These are phyloP conservation scores for Fusarium hostae DNA, from an alignment of 2,329 filamentous ascomycete species.

Conservation along the genomic window DNA sequence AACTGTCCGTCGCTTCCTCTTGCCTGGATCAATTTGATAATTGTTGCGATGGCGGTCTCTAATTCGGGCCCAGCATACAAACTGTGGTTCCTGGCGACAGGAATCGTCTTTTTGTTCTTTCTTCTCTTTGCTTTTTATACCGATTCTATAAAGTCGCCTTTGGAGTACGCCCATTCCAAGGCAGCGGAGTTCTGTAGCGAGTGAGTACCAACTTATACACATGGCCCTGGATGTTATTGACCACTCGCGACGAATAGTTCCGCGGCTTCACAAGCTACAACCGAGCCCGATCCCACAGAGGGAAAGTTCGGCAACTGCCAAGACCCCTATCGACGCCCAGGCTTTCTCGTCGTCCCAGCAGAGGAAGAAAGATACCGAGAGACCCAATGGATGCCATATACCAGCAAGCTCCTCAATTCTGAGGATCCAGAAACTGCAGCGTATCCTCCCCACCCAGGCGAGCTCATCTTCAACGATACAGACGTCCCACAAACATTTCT, in stretches of 20 bases:
- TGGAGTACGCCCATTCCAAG: neutral
- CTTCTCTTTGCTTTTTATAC: neutral
- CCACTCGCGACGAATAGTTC: neutral
- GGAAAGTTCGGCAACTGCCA: neutral
- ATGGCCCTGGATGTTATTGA: rapidly evolving
- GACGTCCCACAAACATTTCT: neutral
- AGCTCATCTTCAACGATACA: slow-evolving; percentile 11
- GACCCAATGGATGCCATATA: slow-evolving; percentile 2
- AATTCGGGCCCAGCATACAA: neutral
- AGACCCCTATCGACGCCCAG: neutral
- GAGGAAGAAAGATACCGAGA: neutral
- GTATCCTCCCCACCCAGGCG: neutral
- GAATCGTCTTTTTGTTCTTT: neutral
- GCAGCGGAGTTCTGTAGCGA: neutral
- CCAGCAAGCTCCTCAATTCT: neutral
- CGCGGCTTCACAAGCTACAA: neutral
- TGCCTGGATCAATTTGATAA: too few relatives aligned
- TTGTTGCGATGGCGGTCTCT: too few relatives aligned
- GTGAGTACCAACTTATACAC: rapidly evolving
- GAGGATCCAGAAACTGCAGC: neutral
- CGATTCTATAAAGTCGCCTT: neutral
- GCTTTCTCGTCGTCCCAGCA: neutral
- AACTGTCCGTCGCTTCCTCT: neutral
- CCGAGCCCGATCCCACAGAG: neutral
- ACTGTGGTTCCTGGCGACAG: neutral